phyloP scores from a whole-genome alignment of 225 moss, liverwort and hornwort genomes.

The Straminergon stramineum region DNA sequence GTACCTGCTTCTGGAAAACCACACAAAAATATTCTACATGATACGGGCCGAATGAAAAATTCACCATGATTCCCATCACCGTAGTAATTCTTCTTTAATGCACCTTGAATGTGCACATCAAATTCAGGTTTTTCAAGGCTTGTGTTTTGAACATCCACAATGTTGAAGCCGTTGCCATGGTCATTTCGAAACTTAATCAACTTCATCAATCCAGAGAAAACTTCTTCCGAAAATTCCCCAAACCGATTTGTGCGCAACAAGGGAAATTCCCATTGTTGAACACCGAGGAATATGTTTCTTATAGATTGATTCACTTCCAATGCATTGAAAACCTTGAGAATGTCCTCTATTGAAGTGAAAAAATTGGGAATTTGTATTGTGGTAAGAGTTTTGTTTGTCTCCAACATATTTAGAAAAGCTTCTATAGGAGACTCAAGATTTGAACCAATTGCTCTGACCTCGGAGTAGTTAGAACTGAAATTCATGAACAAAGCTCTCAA shows the following conservation, averaged over 20 bases:
- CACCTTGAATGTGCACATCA: background rate
- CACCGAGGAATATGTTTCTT: too few species aligned
- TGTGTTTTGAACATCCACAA: background rate
- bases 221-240: background rate
- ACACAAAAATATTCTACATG: background rate
- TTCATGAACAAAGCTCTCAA: background rate
- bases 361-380: background rate
- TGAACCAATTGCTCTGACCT: too few species aligned
- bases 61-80: rapidly evolving
- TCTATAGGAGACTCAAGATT: rapidly evolving
- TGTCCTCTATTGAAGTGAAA: rapidly evolving
- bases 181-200: background rate
- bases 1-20: background rate
- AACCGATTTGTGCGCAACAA: too few species aligned
- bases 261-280: too few species aligned
- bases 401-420: background rate
- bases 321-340: background rate
- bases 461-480: too few species aligned
- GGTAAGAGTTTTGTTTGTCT: background rate
- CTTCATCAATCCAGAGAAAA: background rate
- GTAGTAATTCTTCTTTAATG: background rate
- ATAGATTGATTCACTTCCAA: background rate
- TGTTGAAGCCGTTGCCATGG: background rate
- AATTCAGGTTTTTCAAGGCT: background rate
- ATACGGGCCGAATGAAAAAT: background rate